Conservation (phyloP, 73 alveolate genomes). For the Paramecium primaurelia region DNA sequence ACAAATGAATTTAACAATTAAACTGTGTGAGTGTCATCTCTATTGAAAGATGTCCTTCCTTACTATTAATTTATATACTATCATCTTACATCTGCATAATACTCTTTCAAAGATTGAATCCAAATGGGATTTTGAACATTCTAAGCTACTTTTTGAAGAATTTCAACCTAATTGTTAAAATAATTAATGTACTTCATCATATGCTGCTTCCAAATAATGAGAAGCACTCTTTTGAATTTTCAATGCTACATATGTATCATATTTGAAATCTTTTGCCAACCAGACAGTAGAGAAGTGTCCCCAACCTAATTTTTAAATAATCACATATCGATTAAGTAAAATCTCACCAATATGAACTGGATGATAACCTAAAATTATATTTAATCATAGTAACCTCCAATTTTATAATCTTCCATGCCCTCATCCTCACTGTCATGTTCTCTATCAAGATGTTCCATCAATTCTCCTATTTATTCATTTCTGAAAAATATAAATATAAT, state of each 20-base stretch:
- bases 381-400: conserved; percentile 74
- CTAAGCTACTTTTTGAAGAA: conserved; percentile 87
- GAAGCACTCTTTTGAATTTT: conserved; percentile 98
- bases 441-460: conserved; percentile 50
- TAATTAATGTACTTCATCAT: conserved; percentile 96
- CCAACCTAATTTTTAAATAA: conserved; percentile 97
- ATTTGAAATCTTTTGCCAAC: conserved; percentile 94
- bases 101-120: conserved; percentile 36
- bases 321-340: conserved; percentile 89
- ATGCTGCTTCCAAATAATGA: conserved; percentile 99
- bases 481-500: neutral
- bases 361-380: conserved; percentile 80
- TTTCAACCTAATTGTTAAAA: conserved; percentile 5
- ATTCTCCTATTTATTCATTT: conserved; percentile 40
- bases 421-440: conserved; percentile 90
- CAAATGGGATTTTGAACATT: conserved; percentile 67
- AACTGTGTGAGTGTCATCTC: conserved; percentile 65
- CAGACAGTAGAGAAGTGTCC: conserved; percentile 99
- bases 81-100: conserved; percentile 46
- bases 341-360: conserved; percentile 99
- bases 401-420: conserved; percentile 88
- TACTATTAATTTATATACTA: neutral
- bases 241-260: conserved; percentile 89
- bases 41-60: conserved; percentile 30
- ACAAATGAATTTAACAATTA: conserved; percentile 57